phyloP scores from a whole-genome alignment of 441 rosid genomes.

The Pelargonium myrrhifolium region DNA sequence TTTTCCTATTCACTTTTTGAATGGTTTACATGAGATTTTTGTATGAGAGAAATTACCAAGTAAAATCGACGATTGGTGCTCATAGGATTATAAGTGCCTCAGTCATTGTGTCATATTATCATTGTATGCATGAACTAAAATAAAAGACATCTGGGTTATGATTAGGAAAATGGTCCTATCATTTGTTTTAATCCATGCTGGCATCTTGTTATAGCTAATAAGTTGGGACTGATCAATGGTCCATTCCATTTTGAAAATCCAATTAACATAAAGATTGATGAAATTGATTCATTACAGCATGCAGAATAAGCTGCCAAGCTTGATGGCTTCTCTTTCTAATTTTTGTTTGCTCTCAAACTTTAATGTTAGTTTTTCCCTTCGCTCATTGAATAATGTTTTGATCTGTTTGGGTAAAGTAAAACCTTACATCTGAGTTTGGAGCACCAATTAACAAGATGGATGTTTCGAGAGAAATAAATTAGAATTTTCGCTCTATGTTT shows the following conservation, averaged over 20 bases:
- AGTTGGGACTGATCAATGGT: background rate
- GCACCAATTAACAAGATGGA: background rate
- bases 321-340: too few species aligned
- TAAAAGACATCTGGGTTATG: background rate
- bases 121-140: background rate
- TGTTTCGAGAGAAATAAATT: background rate
- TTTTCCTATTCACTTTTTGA: background rate
- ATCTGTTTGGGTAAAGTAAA: background rate
- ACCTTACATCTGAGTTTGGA: background rate
- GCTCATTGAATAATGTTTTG: background rate
- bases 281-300: background rate
- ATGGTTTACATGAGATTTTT: background rate
- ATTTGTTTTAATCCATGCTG: background rate
- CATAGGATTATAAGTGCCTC: background rate
- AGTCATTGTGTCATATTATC: background rate
- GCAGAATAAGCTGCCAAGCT: background rate
- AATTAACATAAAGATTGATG: background rate
- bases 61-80: background rate
- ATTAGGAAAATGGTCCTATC: background rate
- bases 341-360: background rate
- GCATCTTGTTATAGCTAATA: background rate
- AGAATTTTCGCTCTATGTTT: background rate
- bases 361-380: background rate
- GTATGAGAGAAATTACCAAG: background rate
- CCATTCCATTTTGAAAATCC: background rate